Conservation (phyloP, 495 filamentous ascomycete genomes). For the Echria macrotheca region DNA sequence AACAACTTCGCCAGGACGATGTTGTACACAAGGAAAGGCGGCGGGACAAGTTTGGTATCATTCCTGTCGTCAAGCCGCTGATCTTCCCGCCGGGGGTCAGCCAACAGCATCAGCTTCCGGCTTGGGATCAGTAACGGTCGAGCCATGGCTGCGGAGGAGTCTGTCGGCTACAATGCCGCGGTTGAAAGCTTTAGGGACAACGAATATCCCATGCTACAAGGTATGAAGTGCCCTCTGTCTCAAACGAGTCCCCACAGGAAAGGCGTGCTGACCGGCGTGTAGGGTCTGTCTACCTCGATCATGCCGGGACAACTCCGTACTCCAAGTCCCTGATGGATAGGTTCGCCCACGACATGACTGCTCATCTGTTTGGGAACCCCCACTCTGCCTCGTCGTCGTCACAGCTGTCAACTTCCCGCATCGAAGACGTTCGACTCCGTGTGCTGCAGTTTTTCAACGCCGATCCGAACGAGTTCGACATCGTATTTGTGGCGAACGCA, state of each 20-base stretch:
- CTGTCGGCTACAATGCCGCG: constrained; percentile 52
- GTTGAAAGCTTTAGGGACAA: constrained; percentile 62
- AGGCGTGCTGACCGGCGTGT: constrained; percentile 6
- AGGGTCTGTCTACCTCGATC: constrained; percentile 84
- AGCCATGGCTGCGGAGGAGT: too few species aligned
- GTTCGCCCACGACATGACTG: constrained; percentile 69
- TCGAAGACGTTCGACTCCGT: constrained; percentile 70
- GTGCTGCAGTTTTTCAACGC: constrained; percentile 79
- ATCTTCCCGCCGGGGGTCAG: too few species aligned
- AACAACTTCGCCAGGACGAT: background rate
- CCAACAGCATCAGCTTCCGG: too few species aligned
- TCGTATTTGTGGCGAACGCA: constrained; percentile 89
- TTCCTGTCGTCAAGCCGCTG: too few species aligned
- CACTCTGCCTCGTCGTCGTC: constrained; percentile 83
- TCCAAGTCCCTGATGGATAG: constrained; percentile 74
- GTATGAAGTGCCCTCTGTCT: constrained; percentile 36
- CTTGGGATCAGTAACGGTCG: background rate
- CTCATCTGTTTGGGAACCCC: constrained; percentile 82
- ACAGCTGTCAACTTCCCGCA: constrained; percentile 63
- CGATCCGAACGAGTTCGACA: constrained; percentile 74
- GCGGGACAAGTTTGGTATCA: background rate
- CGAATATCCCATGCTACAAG: constrained; percentile 83
- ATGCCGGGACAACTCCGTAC: constrained; percentile 84
- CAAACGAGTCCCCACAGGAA: too few species aligned
- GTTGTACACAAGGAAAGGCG: background rate